These are phyloP conservation scores for Aquilaria agallochum DNA, from an alignment of 441 rosid species.

Conservation along the genomic window DNA sequence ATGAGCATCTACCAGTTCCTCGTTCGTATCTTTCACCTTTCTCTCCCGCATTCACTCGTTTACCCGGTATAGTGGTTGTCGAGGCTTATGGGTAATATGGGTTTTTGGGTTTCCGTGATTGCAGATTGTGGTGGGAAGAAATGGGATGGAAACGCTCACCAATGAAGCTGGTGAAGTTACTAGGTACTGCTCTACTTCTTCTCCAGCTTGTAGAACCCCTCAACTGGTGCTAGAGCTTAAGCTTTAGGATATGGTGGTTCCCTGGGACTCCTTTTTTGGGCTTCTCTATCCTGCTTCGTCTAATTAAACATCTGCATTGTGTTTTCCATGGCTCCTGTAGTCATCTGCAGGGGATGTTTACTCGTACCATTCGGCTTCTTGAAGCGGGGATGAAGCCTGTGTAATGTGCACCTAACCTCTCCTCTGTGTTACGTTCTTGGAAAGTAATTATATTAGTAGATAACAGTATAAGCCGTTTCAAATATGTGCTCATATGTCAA, in stretches of 20 bases:
- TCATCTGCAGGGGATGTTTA: slow-evolving; percentile 96
- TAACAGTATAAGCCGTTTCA: too few relatives aligned
- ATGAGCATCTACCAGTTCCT: slow-evolving; percentile 93
- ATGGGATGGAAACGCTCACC: slow-evolving; percentile 85
- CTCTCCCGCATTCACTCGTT: neutral
- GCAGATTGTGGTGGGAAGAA: slow-evolving; percentile 95
- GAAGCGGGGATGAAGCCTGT: slow-evolving; percentile 97
- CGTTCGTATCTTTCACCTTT: slow-evolving; percentile 27
- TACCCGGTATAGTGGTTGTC: neutral
- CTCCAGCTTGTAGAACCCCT: neutral
- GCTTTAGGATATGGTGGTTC: neutral
- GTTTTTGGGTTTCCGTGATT: slow-evolving; percentile 12
- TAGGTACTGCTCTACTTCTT: slow-evolving; percentile 36
- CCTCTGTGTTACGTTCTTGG: neutral
- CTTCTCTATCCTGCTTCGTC: neutral
- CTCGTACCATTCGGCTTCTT: slow-evolving; percentile 86
- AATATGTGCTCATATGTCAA: neutral
- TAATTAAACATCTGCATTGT: slow-evolving; percentile 2
- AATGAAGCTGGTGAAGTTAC: slow-evolving; percentile 97
- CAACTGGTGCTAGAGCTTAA: neutral
- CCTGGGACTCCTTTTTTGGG: neutral
- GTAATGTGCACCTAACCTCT: slow-evolving; percentile 38
- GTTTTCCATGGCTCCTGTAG: slow-evolving; percentile 27
- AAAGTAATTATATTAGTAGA: neutral
- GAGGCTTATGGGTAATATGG: neutral